Base-by-base conservation (phyloP, 208 protist genomes). In the Leptomonas seymouri region DNA sequence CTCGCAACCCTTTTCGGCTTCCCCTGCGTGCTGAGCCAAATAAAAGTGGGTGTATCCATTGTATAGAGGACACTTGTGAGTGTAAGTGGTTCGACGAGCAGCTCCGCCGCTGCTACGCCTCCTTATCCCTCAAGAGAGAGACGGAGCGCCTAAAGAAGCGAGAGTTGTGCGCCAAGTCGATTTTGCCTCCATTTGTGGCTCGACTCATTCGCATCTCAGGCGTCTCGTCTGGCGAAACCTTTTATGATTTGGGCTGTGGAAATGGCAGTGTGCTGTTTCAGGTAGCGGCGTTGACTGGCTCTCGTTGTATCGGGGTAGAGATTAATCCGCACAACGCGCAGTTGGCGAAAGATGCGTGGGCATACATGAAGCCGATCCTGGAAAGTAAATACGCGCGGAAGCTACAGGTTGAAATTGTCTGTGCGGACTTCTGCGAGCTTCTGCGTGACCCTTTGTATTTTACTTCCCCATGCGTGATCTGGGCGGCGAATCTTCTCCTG, bases 241-340 rank as follows among this genome's bases (percentile, higher is more conserved):
- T 97, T 63, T 94, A 89, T 48, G 89, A 97, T 63, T 74, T 93
- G 48, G 88, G 88, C 18, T 93, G 91, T 57, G 91, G 89, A 4
- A 94, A 93, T 74, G 90, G 90, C 31, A 93, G 87, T 60, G 90
- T 95, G n/a, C 71, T 95, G 23, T 92, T 95, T 71, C 87, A 95
- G 55, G 85, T 95, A 5, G 90, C 87, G 8, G 66, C 80, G 15
- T 36, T 87, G 71, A 95, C 90, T 14, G 90, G 90, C 3, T 79
- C 76, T 20, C 76, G 82, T 18, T 93, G 87, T 57, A 80, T 95
- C n/a, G 90, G 90, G 18, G 74, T 95, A 12, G 90, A 95, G 39
- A 81, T 95, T 23, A 89, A 90, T 50, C 63, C 73, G 7, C 76
- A 74, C 27, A 95, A 95, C 56, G 86, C 87, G 20, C 28, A 58